Percentiles rank a stretch among this genome's conserved stretches.
Conservation (phyloP, 2,329 filamentous ascomycete species). For the Immersiporthe knoxdaviesiana region DNA sequence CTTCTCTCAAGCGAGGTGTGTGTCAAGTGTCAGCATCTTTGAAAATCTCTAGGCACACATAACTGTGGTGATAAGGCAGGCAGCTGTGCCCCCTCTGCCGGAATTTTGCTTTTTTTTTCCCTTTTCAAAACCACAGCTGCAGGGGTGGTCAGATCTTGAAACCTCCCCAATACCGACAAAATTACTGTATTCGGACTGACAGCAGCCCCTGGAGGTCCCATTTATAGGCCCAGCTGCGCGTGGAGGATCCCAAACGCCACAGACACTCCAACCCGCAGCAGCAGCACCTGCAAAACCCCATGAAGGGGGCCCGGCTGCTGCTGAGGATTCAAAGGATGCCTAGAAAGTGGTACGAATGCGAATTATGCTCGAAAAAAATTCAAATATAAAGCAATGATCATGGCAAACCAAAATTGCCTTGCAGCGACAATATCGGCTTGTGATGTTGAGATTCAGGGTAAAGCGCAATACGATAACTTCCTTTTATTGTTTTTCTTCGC, state of each 20-base stretch:
- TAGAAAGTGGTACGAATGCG: background rate
- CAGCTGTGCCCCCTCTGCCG: background rate
- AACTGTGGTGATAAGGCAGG: background rate
- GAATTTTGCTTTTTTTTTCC: no score
- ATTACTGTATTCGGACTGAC: background rate
- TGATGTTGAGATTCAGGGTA: background rate
- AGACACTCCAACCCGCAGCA: background rate
- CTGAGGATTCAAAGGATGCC: slow-evolving; percentile 1
- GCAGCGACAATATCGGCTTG: background rate
- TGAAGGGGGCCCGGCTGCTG: background rate
- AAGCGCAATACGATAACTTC: background rate
- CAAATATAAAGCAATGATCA: background rate
- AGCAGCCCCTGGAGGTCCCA: background rate
- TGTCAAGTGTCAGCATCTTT: slow-evolving; percentile 1
- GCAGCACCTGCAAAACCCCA: background rate
- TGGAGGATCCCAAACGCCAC: background rate
- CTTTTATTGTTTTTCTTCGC: background rate
- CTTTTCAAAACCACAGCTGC: background rate
- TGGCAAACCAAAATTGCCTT: background rate
- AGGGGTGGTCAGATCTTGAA: slow-evolving; percentile 3
- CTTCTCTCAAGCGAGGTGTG: background rate
- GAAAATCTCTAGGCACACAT: background rate
- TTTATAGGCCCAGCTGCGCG: background rate
- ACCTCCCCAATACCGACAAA: background rate
- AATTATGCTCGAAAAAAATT: background rate